Evolutionary conservation across 805 yeast genomes (phyloP), one percentile per base, ranked within the genome.

Genomic region (Ogataea siamensis): DNA sequence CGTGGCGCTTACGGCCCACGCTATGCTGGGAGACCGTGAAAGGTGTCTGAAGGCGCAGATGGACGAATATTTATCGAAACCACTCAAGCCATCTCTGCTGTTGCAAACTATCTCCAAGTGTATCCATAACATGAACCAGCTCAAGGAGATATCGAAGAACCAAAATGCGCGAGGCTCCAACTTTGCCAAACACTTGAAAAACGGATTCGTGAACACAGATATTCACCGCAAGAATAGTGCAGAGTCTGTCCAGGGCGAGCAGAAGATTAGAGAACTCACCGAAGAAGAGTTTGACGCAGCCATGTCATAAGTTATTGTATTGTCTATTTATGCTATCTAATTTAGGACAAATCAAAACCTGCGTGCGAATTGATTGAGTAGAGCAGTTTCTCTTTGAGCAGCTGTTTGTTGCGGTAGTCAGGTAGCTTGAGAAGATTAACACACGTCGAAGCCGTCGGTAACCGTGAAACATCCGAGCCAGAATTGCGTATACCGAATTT

Each of bases 401-500:
- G 17, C 27, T 67, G 59, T 51, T 79, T 83, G 49, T 83, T 66
- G 47, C 67, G 63, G 58, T 93, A 93, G 55, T 88, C 83, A 0
- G 99, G 99, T 18, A 93, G 60, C 53, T 83, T 88, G 44, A 93
- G 66, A 40, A 93, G 62, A 55, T 93, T 93, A 20, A 88, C 86
- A 68, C 99, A 93, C 0, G 99, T 93, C 0, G 96, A 79, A 0
- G 98, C 84, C 0, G 97, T 87, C 0, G 99, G 99, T 26, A 93
- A 65, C 20, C 94, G 64, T 2, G 67, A 68, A 2, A 18, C 15
- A 18, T 74, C 75, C 7, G 56, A 39, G 0, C 91, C 93, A 0
- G 81, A 71, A 47, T 79, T 79, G 25, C 86, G 60, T 32, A 93
- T 82, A 1, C 95, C 95, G 60, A 93, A 87, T 38, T 67, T 69